Percentiles rank a stretch among this genome's conserved stretches.
phyloP scores from a whole-genome alignment of 345 rosid genomes.

The Diplotaxis tenuifolia region DNA sequence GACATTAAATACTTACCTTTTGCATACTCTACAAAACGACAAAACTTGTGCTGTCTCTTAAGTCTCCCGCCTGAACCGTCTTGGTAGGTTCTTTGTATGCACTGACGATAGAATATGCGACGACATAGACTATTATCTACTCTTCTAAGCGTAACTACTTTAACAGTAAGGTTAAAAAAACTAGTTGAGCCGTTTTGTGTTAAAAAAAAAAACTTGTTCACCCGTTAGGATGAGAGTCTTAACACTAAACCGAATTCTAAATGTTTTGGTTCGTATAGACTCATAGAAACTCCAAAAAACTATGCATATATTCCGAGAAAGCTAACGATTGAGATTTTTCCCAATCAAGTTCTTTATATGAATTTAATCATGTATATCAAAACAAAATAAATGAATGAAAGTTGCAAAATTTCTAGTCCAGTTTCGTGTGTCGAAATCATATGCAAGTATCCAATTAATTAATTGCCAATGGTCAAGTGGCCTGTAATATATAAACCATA shows the following conservation, averaged over 20 bases:
- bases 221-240: not conserved
- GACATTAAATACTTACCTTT: conserved; percentile 19
- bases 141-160: not conserved
- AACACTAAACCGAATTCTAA: not conserved
- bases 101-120: not conserved
- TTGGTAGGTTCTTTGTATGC: conserved; percentile 12
- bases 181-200: not conserved
- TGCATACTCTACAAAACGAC: conserved; percentile 22
- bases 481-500: not conserved
- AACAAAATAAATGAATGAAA: conserved; percentile 4
- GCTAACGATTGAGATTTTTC: not conserved
- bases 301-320: not conserved
- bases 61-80: conserved; percentile 23
- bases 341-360: not conserved
- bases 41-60: conserved; percentile 12
- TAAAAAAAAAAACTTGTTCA: not conserved
- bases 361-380: not conserved
- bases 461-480: conserved; percentile 7
- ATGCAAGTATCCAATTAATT: conserved; percentile 11
- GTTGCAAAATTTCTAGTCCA: conserved; percentile 12
- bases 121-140: not conserved
- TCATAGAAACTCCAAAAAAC: not conserved
- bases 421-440: not conserved
- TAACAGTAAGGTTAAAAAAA: not conserved
- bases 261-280: not conserved